Evolutionary conservation across 1,284 basidiomycete genomes (phyloP).

Genomic region (Nidula niveotomentosa): DNA sequence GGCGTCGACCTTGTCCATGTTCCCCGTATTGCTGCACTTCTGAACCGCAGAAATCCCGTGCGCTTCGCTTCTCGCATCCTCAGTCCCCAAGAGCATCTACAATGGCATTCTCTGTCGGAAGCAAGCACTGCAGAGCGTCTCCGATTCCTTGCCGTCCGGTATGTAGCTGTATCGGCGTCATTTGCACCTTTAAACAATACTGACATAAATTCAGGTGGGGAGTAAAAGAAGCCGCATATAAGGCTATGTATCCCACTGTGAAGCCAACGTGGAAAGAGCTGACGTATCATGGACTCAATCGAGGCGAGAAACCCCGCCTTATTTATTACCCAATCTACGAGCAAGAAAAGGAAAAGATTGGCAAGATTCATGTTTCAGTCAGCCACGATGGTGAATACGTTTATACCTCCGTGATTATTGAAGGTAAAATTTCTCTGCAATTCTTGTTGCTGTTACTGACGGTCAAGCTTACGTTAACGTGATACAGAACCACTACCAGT

Average conservation of each 20-base stretch:
- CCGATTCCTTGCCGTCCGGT: slow-evolving; percentile 71
- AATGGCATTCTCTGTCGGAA: slow-evolving; percentile 39
- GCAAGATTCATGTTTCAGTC: slow-evolving; percentile 62
- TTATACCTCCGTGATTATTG: slow-evolving; percentile 72
- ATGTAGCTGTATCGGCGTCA: slow-evolving; percentile 14
- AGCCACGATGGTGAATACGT: slow-evolving; percentile 89
- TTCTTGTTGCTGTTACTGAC: too few relatives aligned
- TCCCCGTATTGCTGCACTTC: slow-evolving; percentile 59
- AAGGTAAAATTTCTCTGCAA: slow-evolving; percentile 25
- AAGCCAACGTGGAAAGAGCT: slow-evolving; percentile 81
- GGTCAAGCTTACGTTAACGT: too few relatives aligned
- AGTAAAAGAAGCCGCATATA: slow-evolving; percentile 90
- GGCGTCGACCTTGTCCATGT: slow-evolving; percentile 79
- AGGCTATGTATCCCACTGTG: slow-evolving; percentile 71
- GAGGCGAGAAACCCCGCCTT: slow-evolving; percentile 50
- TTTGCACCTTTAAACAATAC: background rate
- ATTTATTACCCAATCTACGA: slow-evolving; percentile 33
- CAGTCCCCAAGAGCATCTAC: slow-evolving; percentile 46
- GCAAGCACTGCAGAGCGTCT: slow-evolving; percentile 17
- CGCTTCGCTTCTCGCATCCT: slow-evolving; percentile 65
- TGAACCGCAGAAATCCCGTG: slow-evolving; percentile 47
- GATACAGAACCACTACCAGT: too few relatives aligned
- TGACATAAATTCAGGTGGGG: slow-evolving; percentile 58
- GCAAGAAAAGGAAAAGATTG: slow-evolving; percentile 17
- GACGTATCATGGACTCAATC: slow-evolving; percentile 41